Evolutionary conservation across 805 yeast species (phyloP).

Genomic region (Lachancea lanzarotensis): DNA sequence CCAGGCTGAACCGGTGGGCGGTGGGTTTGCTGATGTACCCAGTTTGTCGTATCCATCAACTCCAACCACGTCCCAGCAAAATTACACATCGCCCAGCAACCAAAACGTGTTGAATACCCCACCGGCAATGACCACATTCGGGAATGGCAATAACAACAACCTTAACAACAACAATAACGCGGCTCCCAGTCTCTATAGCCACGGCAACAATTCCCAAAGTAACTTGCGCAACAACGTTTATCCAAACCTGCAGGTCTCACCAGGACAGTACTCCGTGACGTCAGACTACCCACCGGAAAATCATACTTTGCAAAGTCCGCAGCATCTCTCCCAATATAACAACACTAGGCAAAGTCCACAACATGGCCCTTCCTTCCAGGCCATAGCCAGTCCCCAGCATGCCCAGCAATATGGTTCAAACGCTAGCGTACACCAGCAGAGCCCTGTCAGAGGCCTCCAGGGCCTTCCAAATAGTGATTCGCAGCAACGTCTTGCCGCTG

Average conservation of each 20-base stretch:
- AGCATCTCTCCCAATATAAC: conserved; percentile 12
- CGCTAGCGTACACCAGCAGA: conserved; percentile 4
- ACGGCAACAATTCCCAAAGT: conserved; percentile 27
- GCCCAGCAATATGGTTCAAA: not conserved
- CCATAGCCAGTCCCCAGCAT: conserved; percentile 10
- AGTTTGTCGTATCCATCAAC: conserved; percentile 28
- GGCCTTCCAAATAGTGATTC: conserved; percentile 14
- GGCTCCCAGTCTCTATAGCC: conserved; percentile 22
- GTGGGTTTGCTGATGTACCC: conserved; percentile 29
- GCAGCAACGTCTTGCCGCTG: conserved; percentile 12
- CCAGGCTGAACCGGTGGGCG: conserved; percentile 10
- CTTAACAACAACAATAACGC: conserved; percentile 3
- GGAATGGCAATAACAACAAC: conserved; percentile 9
- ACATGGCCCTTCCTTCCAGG: conserved; percentile 2
- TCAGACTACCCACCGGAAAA: conserved; percentile 21
- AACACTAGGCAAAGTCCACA: conserved; percentile 11
- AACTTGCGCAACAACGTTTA: conserved; percentile 11
- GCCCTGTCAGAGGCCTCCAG: conserved; percentile 23
- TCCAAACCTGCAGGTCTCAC: conserved; percentile 20
- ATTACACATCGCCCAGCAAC: conserved; percentile 13
- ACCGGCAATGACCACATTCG: conserved; percentile 24
- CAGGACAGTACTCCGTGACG: conserved; percentile 25
- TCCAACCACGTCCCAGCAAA: conserved; percentile 18
- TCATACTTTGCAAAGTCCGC: conserved; percentile 24
- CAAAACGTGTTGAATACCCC: conserved; percentile 15